phyloP scores from a whole-genome alignment of 495 filamentous ascomycete species.

The Aspergillus asperescens region DNA sequence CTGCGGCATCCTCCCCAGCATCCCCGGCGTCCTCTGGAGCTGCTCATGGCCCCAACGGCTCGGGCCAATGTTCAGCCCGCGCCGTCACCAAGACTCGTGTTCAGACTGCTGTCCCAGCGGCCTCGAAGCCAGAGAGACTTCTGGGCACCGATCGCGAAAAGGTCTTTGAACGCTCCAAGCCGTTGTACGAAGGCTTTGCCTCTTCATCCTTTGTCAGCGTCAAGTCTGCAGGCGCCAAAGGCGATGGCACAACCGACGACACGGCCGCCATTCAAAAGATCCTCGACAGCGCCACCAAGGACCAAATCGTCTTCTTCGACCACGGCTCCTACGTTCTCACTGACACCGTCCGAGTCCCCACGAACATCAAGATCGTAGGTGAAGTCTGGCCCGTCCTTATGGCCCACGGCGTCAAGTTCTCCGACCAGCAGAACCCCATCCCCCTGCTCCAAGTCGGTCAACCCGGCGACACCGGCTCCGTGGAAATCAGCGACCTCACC shows the following conservation, averaged over 20 bases:
- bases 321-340: conserved; percentile 85
- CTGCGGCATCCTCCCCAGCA: background rate
- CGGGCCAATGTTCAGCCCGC: conserved; percentile 30
- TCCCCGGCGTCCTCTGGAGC: conserved; percentile 9
- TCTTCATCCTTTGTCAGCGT: conserved; percentile 59
- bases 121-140: conserved; percentile 36
- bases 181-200: conserved; percentile 54
- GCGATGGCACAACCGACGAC: conserved; percentile 62
- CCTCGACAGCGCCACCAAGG: conserved; percentile 53
- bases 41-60: conserved; percentile 14
- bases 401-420: conserved; percentile 68
- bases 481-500: conserved; percentile 79
- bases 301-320: conserved; percentile 82
- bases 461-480: conserved; percentile 67
- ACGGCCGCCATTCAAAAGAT: conserved; percentile 63
- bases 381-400: conserved; percentile 89
- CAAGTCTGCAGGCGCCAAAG: conserved; percentile 70
- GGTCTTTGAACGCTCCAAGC: conserved; percentile 62
- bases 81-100: conserved; percentile 32
- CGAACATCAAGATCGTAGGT: conserved; percentile 63
- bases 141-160: conserved; percentile 35
- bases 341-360: conserved; percentile 74
- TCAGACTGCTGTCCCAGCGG: conserved; percentile 33
- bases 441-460: conserved; percentile 66
- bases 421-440: conserved; percentile 61